phyloP scores from a whole-genome alignment of 371 early-diverging fungal species.

The Apophysomyces variabilis region DNA sequence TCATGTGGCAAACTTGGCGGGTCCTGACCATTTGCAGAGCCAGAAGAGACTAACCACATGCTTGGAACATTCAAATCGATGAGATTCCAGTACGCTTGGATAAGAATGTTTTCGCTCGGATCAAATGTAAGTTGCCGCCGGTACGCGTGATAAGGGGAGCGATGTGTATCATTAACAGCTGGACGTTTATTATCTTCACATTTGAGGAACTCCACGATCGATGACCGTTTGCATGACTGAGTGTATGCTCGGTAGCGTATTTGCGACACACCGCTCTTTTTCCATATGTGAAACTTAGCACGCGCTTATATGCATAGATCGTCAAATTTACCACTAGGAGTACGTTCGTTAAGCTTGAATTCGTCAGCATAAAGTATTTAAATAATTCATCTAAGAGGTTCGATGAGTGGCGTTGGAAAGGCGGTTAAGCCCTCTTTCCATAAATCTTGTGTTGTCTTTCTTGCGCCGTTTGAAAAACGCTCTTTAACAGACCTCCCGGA shows the following conservation, averaged over 20 bases:
- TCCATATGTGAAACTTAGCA: background rate
- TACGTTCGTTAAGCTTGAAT: constrained; percentile 58
- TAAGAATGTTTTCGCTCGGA: constrained; percentile 21
- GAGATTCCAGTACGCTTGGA: constrained; percentile 38
- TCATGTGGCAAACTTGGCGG: background rate
- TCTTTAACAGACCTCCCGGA: too few relatives aligned
- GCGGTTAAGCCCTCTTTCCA: background rate
- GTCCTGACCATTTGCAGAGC: constrained; percentile 12
- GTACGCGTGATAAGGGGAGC: constrained; percentile 10
- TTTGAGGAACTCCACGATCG: constrained; percentile 27
- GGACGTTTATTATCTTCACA: constrained; percentile 13
- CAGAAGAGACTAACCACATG: constrained; percentile 32
- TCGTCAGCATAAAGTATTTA: constrained; percentile 43
- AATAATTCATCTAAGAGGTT: constrained; percentile 16
- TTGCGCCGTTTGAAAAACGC: background rate
- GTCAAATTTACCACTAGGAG: constrained; percentile 47
- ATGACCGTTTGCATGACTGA: constrained; percentile 29
- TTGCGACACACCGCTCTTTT: constrained; percentile 52
- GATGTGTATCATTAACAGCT: constrained; percentile 5
- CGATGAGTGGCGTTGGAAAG: constrained; percentile 3
- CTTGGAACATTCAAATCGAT: constrained; percentile 36
- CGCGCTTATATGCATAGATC: background rate
- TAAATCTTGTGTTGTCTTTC: background rate
- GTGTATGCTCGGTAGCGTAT: constrained; percentile 52
- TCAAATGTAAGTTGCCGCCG: constrained; percentile 16